Base-by-base conservation (phyloP, 305 asterid species). In the Euphrasia arctica region DNA sequence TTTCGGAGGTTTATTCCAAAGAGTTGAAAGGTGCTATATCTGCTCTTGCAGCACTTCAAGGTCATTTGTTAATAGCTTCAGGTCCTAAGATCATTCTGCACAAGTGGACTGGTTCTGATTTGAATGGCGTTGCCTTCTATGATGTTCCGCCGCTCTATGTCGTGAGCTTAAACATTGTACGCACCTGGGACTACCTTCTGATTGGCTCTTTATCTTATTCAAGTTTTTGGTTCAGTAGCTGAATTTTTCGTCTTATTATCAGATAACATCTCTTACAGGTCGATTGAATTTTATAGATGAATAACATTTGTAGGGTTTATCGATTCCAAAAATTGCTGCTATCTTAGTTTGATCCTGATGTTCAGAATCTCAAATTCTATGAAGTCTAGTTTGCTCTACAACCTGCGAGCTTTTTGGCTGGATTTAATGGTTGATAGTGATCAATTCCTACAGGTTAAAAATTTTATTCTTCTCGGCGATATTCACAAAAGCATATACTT, bases 21-120 rank as follows among this genome's bases (percentile, higher is more conserved):
- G 99, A 93, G 83, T 75, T 90, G 77, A 93, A 93, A 81, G 99
- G 99, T 75, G 97, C 99, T 73, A 93, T 93, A 78, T 90, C 99
- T 68, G 99, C 99, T 73, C 75, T 93, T 42, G 96, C 99, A 50
- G 84, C 99, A 66, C 96, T 93, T 67, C 97, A 90, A 77, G 97
- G 97, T 68, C 89, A 93, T 85, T 71, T 93, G 78, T 80, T 93
- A 76, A 79, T 93, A 70, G 96, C 96, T 66, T 86, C 97, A 43
- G 99, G 97, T 73, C 97, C 99, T 71, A 93, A 90, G 83, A 85
- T 93, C 72, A 86, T 82, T 68, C 75, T 90, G 73, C 97, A 93
- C 80, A 82, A 87, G 78, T 93, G 99, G 99, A 93, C 96, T 45
- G 97, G 99, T 56, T 85, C 96, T 7, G 99, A 93, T 62, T 70